phyloP scores from a whole-genome alignment of 495 filamentous ascomycete genomes.

The Annulohypoxylon nitens region DNA sequence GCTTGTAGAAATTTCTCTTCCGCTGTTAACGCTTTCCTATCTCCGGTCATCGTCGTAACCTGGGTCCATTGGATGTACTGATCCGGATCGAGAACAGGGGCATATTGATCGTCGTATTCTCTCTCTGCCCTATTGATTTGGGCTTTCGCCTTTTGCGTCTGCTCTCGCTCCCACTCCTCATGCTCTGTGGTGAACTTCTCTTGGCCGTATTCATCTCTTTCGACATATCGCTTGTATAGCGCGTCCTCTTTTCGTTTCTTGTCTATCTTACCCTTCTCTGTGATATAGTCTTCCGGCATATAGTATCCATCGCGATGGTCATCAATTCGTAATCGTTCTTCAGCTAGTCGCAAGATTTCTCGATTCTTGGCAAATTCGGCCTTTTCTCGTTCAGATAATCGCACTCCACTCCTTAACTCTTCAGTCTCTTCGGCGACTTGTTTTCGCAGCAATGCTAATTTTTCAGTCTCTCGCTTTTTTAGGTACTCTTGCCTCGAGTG shows the following conservation, averaged over 20 bases:
- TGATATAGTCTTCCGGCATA: slow-evolving; percentile 94
- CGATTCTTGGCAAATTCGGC: slow-evolving; percentile 92
- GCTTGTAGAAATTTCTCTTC: slow-evolving; percentile 84
- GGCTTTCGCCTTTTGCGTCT: slow-evolving; percentile 88
- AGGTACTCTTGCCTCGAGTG: slow-evolving; percentile 92
- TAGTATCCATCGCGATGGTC: slow-evolving; percentile 94
- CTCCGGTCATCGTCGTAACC: slow-evolving; percentile 77
- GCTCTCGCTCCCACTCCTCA: slow-evolving; percentile 95
- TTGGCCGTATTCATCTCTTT: slow-evolving; percentile 86
- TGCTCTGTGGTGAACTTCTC: slow-evolving; percentile 94
- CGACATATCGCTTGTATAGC: slow-evolving; percentile 90
- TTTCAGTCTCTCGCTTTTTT: slow-evolving; percentile 89
- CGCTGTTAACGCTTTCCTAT: slow-evolving; percentile 72
- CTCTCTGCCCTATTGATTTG: slow-evolving; percentile 82
- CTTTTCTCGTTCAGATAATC: slow-evolving; percentile 81
- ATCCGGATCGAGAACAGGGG: slow-evolving; percentile 92
- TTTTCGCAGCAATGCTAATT: slow-evolving; percentile 83
- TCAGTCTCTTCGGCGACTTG: slow-evolving; percentile 93
- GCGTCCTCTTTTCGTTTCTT: slow-evolving; percentile 90
- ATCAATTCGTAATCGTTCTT: slow-evolving; percentile 89
- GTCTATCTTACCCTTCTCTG: slow-evolving; percentile 91
- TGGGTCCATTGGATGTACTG: slow-evolving; percentile 89
- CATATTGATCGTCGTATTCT: slow-evolving; percentile 89
- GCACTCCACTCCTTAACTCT: slow-evolving; percentile 82
- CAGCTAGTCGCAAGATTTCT: slow-evolving; percentile 86